Conservation (phyloP, 768 basidiomycete species). For the Leccinum rimulosum region DNA sequence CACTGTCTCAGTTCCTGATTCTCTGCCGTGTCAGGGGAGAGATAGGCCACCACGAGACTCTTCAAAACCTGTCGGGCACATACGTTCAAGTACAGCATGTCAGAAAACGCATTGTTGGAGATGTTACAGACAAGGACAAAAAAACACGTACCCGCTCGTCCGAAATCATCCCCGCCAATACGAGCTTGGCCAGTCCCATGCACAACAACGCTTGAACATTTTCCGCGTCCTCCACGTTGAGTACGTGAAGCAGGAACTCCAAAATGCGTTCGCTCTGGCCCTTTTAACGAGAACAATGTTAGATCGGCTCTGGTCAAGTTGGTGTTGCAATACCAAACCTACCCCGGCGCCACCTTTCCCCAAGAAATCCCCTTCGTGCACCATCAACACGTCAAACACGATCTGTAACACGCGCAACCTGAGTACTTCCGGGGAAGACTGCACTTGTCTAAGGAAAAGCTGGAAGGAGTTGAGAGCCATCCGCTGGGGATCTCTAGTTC, state of each 20-base stretch:
- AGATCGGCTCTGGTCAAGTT: not conserved
- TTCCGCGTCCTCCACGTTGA: constrained; percentile 54
- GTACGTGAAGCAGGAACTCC: constrained; percentile 58
- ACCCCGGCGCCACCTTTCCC: constrained; percentile 40
- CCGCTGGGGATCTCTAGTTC: constrained; percentile 13
- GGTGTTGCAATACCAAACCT: constrained; percentile 8
- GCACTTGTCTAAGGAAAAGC: constrained; percentile 76
- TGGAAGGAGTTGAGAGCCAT: constrained; percentile 57
- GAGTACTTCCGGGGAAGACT: constrained; percentile 60
- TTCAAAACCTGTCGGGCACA: constrained; percentile 40
- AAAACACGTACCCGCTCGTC: constrained; percentile 58
- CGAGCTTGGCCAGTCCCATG: constrained; percentile 82
- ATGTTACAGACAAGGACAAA: not conserved
- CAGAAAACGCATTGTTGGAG: not conserved
- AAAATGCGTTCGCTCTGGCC: constrained; percentile 56
- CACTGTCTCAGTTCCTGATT: constrained; percentile 88
- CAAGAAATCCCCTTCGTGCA: constrained; percentile 69
- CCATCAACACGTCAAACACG: constrained; percentile 84
- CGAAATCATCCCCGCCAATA: constrained; percentile 70
- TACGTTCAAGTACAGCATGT: not conserved
- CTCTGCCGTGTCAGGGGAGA: constrained; percentile 75
- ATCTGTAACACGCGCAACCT: constrained; percentile 73
- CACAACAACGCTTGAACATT: constrained; percentile 71
- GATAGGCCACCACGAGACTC: constrained; percentile 56
- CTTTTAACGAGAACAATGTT: not conserved